Conservation (phyloP, 2,329 filamentous ascomycete species). For the Eutypella sp. region DNA sequence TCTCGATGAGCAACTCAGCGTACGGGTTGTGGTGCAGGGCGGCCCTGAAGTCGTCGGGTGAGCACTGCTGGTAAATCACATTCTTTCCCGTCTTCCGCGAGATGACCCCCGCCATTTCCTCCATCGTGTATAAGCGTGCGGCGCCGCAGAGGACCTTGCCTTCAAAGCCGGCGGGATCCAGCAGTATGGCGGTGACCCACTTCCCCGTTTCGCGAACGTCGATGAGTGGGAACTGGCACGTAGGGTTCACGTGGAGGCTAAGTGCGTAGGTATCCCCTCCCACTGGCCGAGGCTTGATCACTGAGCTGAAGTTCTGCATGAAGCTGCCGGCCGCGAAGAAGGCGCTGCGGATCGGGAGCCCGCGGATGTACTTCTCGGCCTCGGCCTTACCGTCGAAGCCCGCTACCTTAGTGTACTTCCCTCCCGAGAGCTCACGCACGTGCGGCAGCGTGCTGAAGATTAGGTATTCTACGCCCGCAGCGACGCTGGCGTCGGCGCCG, state of each 20-base stretch:
- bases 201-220: slow-evolving; percentile 41
- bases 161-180: slow-evolving; percentile 36
- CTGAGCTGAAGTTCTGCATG: slow-evolving; percentile 35
- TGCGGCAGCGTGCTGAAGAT: slow-evolving; percentile 35
- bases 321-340: slow-evolving; percentile 38
- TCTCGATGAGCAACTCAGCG: slow-evolving; percentile 6
- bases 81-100: slow-evolving; percentile 34
- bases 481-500: slow-evolving; percentile 32
- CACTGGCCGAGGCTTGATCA: slow-evolving; percentile 18
- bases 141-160: slow-evolving; percentile 42
- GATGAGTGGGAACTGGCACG: slow-evolving; percentile 36
- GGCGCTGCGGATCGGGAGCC: slow-evolving; percentile 30
- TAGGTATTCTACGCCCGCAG: slow-evolving; percentile 30
- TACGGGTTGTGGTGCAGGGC: background rate
- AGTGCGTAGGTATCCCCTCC: slow-evolving; percentile 26
- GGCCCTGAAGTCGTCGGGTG: slow-evolving; percentile 7
- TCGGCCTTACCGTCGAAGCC: slow-evolving; percentile 39
- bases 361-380: slow-evolving; percentile 32
- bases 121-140: slow-evolving; percentile 29
- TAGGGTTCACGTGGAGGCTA: slow-evolving; percentile 19
- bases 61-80: slow-evolving; percentile 13
- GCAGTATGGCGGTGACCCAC: slow-evolving; percentile 35
- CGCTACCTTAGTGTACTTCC: slow-evolving; percentile 27
- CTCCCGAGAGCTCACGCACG: slow-evolving; percentile 25
- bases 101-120: slow-evolving; percentile 35